phyloP scores from a whole-genome alignment of 306 rosid species.

The Lupinus albus region DNA sequence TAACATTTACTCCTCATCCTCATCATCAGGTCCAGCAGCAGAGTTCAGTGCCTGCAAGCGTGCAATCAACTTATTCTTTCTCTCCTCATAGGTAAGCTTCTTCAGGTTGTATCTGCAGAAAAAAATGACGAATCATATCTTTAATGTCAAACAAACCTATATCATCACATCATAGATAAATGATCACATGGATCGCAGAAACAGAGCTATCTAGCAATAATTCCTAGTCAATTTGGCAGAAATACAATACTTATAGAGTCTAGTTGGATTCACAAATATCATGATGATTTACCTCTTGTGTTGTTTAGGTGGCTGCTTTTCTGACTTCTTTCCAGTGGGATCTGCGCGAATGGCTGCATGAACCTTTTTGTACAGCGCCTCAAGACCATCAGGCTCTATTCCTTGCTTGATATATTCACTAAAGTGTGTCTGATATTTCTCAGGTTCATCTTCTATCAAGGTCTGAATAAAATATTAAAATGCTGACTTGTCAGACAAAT shows the following conservation, averaged over 20 bases:
- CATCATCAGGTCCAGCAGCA: constrained; percentile 52
- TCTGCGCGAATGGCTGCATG: constrained; percentile 85
- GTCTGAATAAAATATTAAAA: constrained; percentile 42
- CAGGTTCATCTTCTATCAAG: constrained; percentile 78
- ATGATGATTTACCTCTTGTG: constrained; percentile 63
- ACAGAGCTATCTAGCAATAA: background rate
- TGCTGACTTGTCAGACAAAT: background rate
- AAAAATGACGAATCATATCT: background rate
- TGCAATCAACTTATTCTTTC: constrained; percentile 58
- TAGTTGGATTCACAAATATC: background rate
- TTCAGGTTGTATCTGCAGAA: constrained; percentile 57
- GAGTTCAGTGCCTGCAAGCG: constrained; percentile 69
- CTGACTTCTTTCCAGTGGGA: constrained; percentile 54
- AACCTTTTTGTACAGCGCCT: constrained; percentile 72
- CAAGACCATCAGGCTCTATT: constrained; percentile 62
- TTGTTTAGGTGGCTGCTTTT: constrained; percentile 60
- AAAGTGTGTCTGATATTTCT: constrained; percentile 77
- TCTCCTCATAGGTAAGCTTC: constrained; percentile 75
- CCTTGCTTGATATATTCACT: constrained; percentile 70
- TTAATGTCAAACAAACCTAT: background rate
- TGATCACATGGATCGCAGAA: background rate
- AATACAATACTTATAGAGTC: background rate
- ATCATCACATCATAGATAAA: background rate
- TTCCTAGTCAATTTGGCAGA: background rate
- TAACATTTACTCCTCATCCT: constrained; percentile 49